Base-by-base conservation (phyloP, 2,329 filamentous ascomycete species). In the Pestalotiopsis sp. region DNA sequence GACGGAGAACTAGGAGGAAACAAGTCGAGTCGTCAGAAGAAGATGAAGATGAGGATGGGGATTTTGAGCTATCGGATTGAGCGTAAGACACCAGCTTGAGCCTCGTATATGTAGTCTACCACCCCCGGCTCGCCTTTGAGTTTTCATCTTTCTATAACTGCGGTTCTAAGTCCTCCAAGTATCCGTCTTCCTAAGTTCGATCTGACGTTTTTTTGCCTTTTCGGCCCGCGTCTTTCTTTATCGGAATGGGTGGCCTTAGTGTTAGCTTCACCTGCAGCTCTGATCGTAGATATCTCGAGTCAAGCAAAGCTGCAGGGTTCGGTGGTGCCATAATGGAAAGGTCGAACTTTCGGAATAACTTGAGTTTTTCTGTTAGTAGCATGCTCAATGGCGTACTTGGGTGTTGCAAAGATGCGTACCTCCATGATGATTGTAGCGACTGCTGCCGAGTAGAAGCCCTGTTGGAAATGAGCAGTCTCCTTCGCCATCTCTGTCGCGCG, bases 361-460 rank as follows among this genome's bases (percentile, higher is more conserved):
- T 25, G 20, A 66, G 6, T 20, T 20, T n/a, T 14, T 13, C 56
- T 17, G 59, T 40, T 36, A 36, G 6, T 9, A 17, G 31, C 14
- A 12, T 2, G 4, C 9, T 27, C 2, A 67, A 66, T 63, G 36
- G 38, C 7, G 12, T 4, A 27, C 1, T 36, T 23, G 13, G 17
- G 17, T 4, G 17, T n/a, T 27, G 7, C 4, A 2, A 27, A 11
- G 20, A 23, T 13, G 25, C 57, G 2, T 59, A 59, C 57, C 23
- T 59, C 20, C 23, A n/a, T 9, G n/a, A 27, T 27, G 11, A n/a
- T n/a, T 56, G 36, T 36, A 75, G 68, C 72, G 27, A 83, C 81
- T 78, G 82, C 78, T 56, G 81, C 78, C 61, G 82, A 73, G 5
- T 79, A 72, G 69, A 84, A 84, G 68, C 81, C 79, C 61, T 84